Percentiles rank a stretch among this genome's conserved stretches.
phyloP scores from a whole-genome alignment of 371 early-diverging fungal species.

The Lichtheimia hyalospora region DNA sequence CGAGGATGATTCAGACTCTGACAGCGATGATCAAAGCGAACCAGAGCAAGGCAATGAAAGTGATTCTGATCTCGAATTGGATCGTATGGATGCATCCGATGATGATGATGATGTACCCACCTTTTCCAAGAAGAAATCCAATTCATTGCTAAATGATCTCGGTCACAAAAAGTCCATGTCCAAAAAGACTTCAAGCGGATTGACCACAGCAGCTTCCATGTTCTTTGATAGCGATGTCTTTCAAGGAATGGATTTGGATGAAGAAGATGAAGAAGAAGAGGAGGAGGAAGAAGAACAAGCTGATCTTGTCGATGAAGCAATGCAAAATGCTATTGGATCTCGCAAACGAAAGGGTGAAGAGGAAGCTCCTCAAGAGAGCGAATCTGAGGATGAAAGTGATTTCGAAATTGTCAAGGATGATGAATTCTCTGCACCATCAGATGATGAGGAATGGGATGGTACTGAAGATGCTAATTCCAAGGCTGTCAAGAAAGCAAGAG shows the following conservation, averaged over 20 bases:
- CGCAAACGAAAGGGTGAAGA: slow-evolving; percentile 53
- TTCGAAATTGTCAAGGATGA: slow-evolving; percentile 61
- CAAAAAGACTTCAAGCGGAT: slow-evolving; percentile 52
- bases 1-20: slow-evolving; percentile 30
- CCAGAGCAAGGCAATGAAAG: slow-evolving; percentile 14
- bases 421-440: slow-evolving; percentile 52
- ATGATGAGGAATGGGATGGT: slow-evolving; percentile 68
- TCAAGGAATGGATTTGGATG: slow-evolving; percentile 59
- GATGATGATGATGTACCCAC: slow-evolving; percentile 2
- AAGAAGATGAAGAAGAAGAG: slow-evolving; percentile 60
- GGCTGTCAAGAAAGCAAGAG: slow-evolving; percentile 56
- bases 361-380: slow-evolving; percentile 31
- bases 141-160: slow-evolving; percentile 58
- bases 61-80: slow-evolving; percentile 18
- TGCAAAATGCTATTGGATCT: slow-evolving; percentile 7
- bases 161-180: slow-evolving; percentile 62
- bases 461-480: slow-evolving; percentile 70
- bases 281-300: slow-evolving; percentile 55
- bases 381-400: slow-evolving; percentile 51
- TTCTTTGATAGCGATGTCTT: slow-evolving; percentile 95
- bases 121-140: slow-evolving; percentile 33
- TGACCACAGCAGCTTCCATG: slow-evolving; percentile 80
- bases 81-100: slow-evolving; percentile 6
- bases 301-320: slow-evolving; percentile 11
- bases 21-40: slow-evolving; percentile 44